A percentile compares a stretch with the other conserved stretches of the same genome.
These are phyloP conservation scores for Eimeria praecox DNA, from an alignment of 169 alveolate species.

Conservation along the genomic window DNA sequence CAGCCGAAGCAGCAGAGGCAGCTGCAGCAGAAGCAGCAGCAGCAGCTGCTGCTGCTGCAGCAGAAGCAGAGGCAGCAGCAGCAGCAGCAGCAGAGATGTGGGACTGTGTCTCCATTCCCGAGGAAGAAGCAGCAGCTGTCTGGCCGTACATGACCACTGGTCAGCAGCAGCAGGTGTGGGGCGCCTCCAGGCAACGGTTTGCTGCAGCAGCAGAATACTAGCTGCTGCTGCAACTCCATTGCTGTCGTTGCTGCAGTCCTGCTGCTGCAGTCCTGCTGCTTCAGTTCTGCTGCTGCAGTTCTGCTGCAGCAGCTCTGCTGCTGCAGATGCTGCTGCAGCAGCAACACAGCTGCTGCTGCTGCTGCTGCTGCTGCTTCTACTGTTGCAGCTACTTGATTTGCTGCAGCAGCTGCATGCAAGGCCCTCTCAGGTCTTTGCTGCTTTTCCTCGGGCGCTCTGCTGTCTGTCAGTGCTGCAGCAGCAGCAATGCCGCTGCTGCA, in stretches of 20 bases:
- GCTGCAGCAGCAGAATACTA: conserved; percentile 42
- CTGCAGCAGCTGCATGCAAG: neutral
- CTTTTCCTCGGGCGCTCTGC: neutral
- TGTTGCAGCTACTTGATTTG: neutral
- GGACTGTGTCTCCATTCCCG: conserved; percentile 3
- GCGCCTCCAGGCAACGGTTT: conserved; percentile 16
- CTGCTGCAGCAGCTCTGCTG: neutral
- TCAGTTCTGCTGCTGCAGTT: neutral
- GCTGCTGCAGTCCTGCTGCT: neutral
- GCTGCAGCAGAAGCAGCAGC: neutral
- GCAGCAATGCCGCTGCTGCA: neutral
- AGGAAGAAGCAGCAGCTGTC: neutral
- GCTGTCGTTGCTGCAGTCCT: neutral
- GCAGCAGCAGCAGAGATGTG: conserved; percentile 32
- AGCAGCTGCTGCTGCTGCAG: neutral
- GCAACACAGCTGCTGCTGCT: too few relatives aligned
- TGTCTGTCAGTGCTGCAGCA: neutral
- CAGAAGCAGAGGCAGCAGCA: neutral
- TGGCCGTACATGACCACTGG: neutral
- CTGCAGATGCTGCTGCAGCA: conserved; percentile 30
- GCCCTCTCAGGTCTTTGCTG: neutral
- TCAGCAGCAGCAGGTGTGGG: neutral
- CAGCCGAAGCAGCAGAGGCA: neutral
- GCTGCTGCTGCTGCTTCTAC: conserved; percentile 3
- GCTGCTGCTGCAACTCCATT: neutral